phyloP scores from a whole-genome alignment of 352 stramenopile species.

The Globisporangium nodosum region DNA sequence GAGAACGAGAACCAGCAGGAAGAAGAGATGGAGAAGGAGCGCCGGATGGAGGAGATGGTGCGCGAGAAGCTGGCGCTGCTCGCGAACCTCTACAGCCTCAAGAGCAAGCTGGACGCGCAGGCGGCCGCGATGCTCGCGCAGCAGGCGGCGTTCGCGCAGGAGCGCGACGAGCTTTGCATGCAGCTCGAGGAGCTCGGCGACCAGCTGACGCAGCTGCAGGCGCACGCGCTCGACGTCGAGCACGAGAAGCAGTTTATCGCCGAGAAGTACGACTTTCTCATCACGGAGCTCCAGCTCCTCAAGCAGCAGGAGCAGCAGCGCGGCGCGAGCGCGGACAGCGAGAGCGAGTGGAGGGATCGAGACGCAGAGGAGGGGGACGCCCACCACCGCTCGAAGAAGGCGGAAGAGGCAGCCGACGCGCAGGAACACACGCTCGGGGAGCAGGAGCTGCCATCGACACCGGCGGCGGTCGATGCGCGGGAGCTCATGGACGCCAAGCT shows the following conservation, averaged over 20 bases:
- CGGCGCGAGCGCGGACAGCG: neutral
- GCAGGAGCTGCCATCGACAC: neutral
- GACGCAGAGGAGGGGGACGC: neutral
- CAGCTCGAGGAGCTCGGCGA: conserved; percentile 15
- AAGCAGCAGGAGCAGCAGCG: conserved; percentile 17
- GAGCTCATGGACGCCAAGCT: conserved; percentile 3
- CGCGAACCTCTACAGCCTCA: conserved; percentile 21
- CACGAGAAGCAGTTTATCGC: conserved; percentile 29
- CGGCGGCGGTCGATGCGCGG: neutral
- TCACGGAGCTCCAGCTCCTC: conserved; percentile 24
- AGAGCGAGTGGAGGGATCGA: neutral
- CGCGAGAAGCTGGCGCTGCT: conserved; percentile 19
- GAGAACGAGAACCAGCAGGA: conserved; percentile 4
- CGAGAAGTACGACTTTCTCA: conserved; percentile 30
- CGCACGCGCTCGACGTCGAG: conserved; percentile 14
- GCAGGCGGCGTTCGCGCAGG: conserved; percentile 16
- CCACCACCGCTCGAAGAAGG: neutral
- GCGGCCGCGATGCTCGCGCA: conserved; percentile 12
- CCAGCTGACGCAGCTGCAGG: conserved; percentile 5
- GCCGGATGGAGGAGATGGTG: conserved; percentile 14
- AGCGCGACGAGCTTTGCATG: conserved; percentile 12
- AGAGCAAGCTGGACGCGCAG: conserved; percentile 16
- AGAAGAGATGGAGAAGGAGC: neutral
- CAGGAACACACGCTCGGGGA: neutral
- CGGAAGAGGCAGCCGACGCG: no score